Conservation (phyloP, 768 basidiomycete genomes). For the Cystobasidium onofrii region DNA sequence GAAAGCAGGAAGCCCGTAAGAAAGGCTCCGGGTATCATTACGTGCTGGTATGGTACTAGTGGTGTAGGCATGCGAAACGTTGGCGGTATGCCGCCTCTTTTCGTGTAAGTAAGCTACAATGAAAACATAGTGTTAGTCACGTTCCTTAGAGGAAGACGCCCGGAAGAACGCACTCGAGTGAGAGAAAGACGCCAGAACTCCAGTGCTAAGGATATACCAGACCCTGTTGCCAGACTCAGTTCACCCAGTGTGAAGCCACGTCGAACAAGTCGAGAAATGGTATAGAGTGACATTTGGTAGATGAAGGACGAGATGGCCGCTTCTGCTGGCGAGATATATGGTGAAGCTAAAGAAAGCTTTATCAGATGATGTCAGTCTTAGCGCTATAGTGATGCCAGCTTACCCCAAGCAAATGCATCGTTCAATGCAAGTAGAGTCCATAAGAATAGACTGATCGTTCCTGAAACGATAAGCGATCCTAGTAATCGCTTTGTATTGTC, state of each 20-base stretch:
- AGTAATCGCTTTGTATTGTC: conserved; percentile 42
- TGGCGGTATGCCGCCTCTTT: conserved; percentile 70
- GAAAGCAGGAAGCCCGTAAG: conserved; percentile 90
- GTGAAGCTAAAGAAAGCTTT: neutral
- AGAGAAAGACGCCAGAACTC: conserved; percentile 78
- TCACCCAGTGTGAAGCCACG: conserved; percentile 95
- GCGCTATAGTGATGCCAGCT: conserved; percentile 28
- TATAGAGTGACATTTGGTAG: conserved; percentile 85
- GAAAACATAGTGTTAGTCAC: neutral
- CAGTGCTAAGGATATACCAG: conserved; percentile 74
- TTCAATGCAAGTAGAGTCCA: conserved; percentile 35
- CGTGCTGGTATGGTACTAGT: conserved; percentile 79
- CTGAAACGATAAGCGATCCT: conserved; percentile 38
- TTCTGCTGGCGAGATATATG: conserved; percentile 38
- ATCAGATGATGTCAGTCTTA: neutral
- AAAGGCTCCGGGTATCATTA: conserved; percentile 83
- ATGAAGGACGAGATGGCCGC: conserved; percentile 52
- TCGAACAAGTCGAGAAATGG: conserved; percentile 78
- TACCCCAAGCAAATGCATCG: conserved; percentile 44
- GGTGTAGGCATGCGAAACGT: conserved; percentile 90
- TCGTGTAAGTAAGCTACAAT: conserved; percentile 49
- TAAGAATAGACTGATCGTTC: conserved; percentile 23
- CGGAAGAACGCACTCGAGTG: conserved; percentile 57
- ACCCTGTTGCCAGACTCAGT: conserved; percentile 76
- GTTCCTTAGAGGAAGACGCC: neutral